These are phyloP conservation scores for Ustilago trichophora DNA, from an alignment of 1,284 basidiomycete genomes.

Conservation along the genomic window DNA sequence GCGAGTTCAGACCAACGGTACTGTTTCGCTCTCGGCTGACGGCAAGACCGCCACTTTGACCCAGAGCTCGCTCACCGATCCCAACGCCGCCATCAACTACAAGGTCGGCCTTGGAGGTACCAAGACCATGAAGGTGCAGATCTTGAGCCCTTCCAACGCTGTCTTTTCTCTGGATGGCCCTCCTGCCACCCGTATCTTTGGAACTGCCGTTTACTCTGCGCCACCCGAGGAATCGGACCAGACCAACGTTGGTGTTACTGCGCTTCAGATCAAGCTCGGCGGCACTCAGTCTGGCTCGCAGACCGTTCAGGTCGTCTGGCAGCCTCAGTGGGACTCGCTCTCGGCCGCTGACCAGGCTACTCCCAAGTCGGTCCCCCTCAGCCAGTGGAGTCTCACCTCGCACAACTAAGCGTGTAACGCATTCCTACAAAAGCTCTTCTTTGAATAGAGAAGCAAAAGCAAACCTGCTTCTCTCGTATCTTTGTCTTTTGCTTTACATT, in stretches of 20 bases:
- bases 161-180: conserved; percentile 29
- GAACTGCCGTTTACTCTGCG: conserved; percentile 74
- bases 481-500: too few species aligned
- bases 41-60: conserved; percentile 73
- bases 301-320: conserved; percentile 68
- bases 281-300: conserved; percentile 66
- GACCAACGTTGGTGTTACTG: conserved; percentile 79
- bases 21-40: conserved; percentile 66
- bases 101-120: conserved; percentile 47
- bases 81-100: conserved; percentile 71
- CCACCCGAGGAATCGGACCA: conserved; percentile 72
- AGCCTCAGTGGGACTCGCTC: conserved; percentile 61
- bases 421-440: too few species aligned
- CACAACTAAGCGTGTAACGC: conserved; percentile 50
- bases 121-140: conserved; percentile 69
- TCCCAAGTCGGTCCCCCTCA: conserved; percentile 58
- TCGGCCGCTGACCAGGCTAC: conserved; percentile 45
- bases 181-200: conserved; percentile 68
- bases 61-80: conserved; percentile 71
- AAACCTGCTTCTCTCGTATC: too few species aligned
- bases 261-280: conserved; percentile 77
- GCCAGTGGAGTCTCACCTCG: conserved; percentile 60
- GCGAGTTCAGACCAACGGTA: conserved; percentile 95
- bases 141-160: conserved; percentile 74
- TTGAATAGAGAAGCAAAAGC: too few species aligned